Base-by-base conservation (phyloP, 306 rosid genomes). In the Corylus americana region DNA sequence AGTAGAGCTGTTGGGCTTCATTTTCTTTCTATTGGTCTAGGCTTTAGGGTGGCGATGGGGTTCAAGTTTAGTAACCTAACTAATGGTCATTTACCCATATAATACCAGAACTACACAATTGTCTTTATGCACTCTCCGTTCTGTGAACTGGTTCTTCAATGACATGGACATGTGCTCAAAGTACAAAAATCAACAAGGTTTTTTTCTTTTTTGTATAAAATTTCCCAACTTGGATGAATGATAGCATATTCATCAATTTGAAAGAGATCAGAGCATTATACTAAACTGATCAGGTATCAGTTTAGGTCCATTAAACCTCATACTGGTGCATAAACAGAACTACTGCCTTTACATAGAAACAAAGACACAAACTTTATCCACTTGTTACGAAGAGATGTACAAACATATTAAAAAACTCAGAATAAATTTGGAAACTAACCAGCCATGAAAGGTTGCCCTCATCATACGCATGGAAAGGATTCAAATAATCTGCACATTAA, bases 401-500 rank as follows among this genome's bases (percentile, higher is more conserved):
- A 64, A 49, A 39, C 50, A 62, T 8, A 67, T 79, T 31, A 6
- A 48, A 55, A 69, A 77, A 57, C 71, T 79, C n/a, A 78, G 58
- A 75, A 64, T 51, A 55, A 76, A 64, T 25, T 37, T 35, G 22
- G 18, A 64, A 37, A 73, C 88, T 79, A 64, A 88, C 91, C 84
- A 88, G 83, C 94, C 94, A 90, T 80, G 94, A 70, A 82, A 90
- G 94, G 84, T 90, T 85, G 35, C 94, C 94, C 55, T 86, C 92
- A 27, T 90, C 92, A 82, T 90, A 88, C 68, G 92, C 92, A 83
- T 90, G 94, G 70, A 90, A 88, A 45, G 94, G 92, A 79, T 80
- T 85, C 83, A 90, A 83, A 78, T 88, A 90, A 86, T 90, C 92
- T 90, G 91, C 5, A 59, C 4, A 75, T 22, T 25, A 62, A 76